phyloP scores from a whole-genome alignment of 163 green algal species.

The Scenedesmus sp. region DNA sequence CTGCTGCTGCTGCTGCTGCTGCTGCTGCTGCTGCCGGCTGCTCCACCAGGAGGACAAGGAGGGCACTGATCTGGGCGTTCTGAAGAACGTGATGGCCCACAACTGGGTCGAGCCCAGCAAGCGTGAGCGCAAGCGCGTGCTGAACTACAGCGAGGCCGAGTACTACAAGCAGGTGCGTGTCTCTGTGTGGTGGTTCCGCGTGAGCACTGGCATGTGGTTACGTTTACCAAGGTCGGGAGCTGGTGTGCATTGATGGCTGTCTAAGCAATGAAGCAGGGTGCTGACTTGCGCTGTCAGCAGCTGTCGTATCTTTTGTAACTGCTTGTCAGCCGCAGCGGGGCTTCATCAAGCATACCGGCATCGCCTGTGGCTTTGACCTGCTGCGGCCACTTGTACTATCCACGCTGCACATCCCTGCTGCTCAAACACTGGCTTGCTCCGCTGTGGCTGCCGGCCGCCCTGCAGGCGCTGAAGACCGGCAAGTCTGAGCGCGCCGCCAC shows the following conservation, averaged over 20 bases:
- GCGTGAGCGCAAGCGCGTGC: conserved; percentile 94
- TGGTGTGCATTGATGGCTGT: not conserved
- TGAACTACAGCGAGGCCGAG: conserved; percentile 84
- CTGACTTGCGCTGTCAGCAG: not conserved
- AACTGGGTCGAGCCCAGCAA: conserved; percentile 98
- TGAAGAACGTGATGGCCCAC: conserved; percentile 83
- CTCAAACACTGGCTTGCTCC: no score
- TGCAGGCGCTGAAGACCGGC: conserved; percentile 50
- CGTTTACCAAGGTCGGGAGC: not conserved
- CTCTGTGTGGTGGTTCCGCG: not conserved
- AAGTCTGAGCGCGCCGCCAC: conserved; percentile 64
- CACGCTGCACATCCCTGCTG: no score
- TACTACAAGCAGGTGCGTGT: conserved; percentile 81
- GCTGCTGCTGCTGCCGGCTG: conserved; percentile 3
- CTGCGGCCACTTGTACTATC: no score
- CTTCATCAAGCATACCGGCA: no score
- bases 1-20: not conserved
- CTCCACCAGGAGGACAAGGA: conserved; percentile 45
- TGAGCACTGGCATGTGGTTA: not conserved
- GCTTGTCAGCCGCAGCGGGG: no score
- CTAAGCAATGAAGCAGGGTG: not conserved
- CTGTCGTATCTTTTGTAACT: not conserved
- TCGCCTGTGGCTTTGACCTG: no score
- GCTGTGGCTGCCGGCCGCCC: no score
- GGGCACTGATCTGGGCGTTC: conserved; percentile 40